Percentiles rank a stretch among this genome's conserved stretches.
Conservation (phyloP, 352 stramenopile species). For the Thalassiosira gravida region DNA sequence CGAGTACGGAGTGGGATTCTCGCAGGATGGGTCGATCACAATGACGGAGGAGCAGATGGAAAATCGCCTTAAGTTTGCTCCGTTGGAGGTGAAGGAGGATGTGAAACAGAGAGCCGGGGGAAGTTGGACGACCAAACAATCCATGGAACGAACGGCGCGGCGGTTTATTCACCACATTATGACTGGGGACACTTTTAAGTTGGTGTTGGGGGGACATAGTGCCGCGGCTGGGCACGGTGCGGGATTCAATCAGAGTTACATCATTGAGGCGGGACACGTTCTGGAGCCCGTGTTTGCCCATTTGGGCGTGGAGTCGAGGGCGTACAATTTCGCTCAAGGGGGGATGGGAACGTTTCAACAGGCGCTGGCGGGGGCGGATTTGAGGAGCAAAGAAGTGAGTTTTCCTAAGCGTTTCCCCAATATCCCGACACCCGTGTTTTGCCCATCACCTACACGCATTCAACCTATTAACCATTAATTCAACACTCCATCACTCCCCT, state of each 20-base stretch:
- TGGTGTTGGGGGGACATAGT: constrained; percentile 54
- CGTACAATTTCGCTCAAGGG: constrained; percentile 53
- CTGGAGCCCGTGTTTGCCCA: constrained; percentile 56
- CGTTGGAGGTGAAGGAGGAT: constrained; percentile 11
- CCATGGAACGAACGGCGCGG: constrained; percentile 49
- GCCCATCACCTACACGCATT: no score
- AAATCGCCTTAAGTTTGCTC: constrained; percentile 30
- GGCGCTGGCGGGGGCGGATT: constrained; percentile 48
- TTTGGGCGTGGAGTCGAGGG: constrained; percentile 37
- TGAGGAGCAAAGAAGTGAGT: constrained; percentile 37
- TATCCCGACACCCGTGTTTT: no score
- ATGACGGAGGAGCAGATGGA: constrained; percentile 35
- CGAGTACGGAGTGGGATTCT: constrained; percentile 58
- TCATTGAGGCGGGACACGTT: constrained; percentile 41
- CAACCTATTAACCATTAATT: no score
- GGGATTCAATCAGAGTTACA: constrained; percentile 40
- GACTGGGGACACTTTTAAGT: constrained; percentile 70
- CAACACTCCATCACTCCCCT: neutral
- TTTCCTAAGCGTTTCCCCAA: no score
- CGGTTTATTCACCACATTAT: constrained; percentile 74
- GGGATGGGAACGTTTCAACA: constrained; percentile 56
- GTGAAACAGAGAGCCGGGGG: neutral
- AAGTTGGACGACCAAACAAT: constrained; percentile 41
- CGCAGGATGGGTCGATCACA: constrained; percentile 6
- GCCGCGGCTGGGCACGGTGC: constrained; percentile 54